Conservation (phyloP, 257 asterid genomes). For the Solanum appendiculatum region DNA sequence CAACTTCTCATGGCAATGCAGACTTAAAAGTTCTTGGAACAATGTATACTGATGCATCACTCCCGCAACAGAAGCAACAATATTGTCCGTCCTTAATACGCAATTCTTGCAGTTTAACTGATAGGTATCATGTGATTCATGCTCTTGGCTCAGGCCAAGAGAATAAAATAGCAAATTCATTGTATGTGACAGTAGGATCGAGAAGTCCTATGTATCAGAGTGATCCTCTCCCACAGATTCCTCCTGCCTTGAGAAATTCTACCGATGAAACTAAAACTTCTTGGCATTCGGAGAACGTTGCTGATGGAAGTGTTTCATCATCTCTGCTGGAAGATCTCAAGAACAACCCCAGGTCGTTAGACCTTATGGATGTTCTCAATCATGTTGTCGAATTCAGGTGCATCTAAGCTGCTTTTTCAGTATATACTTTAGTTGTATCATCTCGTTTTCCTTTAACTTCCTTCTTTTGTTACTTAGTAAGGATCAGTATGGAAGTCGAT, state of each 20-base stretch:
- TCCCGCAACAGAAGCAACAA: conserved; percentile 48
- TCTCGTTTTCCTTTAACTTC: background rate
- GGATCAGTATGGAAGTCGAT: conserved; percentile 92
- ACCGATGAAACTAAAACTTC: conserved; percentile 30
- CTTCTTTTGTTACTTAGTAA: conserved; percentile 26
- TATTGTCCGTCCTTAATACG: conserved; percentile 27
- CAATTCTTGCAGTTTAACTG: conserved; percentile 21
- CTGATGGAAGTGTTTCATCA: conserved; percentile 40
- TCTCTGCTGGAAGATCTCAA: conserved; percentile 48
- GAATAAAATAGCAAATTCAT: conserved; percentile 12
- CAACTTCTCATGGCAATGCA: conserved; percentile 21
- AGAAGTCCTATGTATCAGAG: conserved; percentile 28
- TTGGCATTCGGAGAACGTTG: conserved; percentile 25
- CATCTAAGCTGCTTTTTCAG: background rate
- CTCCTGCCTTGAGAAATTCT: conserved; percentile 18
- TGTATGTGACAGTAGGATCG: conserved; percentile 21
- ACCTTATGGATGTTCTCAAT: conserved; percentile 51
- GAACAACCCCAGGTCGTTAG: conserved; percentile 49
- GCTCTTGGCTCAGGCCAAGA: conserved; percentile 23
- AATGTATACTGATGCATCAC: conserved; percentile 58
- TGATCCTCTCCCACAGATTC: conserved; percentile 26
- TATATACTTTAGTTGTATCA: background rate
- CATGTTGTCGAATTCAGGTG: conserved; percentile 83
- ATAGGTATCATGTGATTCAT: conserved; percentile 28
- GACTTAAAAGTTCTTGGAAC: conserved; percentile 55